Base-by-base conservation (phyloP, 2,329 filamentous ascomycete species). In the Fusarium sp. region DNA sequence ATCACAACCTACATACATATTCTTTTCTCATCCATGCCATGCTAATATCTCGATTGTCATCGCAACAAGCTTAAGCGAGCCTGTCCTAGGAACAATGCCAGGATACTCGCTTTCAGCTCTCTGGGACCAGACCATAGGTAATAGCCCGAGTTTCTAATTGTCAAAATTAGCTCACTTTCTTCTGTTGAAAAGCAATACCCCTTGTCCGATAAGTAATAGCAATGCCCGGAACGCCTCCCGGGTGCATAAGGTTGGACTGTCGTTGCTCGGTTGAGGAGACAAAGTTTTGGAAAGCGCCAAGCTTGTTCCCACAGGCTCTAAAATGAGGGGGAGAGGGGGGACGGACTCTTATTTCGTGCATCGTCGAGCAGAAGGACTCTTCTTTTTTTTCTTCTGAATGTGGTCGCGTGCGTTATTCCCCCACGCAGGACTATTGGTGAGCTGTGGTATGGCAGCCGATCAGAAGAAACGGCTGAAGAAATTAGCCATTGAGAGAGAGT, bases 361-460 rank as follows among this genome's bases (percentile, higher is more conserved):
- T 32, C 28, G 52, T 10, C 21, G 21, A 40, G 15, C 24, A 30
- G 12, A 19, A 23, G 21, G 21, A 42, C 57, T 61, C 11, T 42
- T 55, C 48, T 58, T 51, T 67, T 34, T 55, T 60, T 8, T 40
- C 50, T 47, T 58, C 57, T 67, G 44, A 42, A 64, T 54, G 14
- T 67, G 63, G 64, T 67, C 58, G 59, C 58, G 63, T 67, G 64
- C 63, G 60, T 59, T 34, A 17, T 17, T 47, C 45, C 45, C 30
- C 26, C 30, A 24, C 20, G 47, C 21, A 14, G n/a, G 21, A 12
- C 8, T 12, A 46, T 51, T 62, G 63, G 51, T 21, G 39, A 51
- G 40, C 48, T 40, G 51, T 38, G 21, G 42, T 23, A 34, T 52
- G 34, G 40, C 51, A 48, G 63, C n/a, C 30, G 45, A 47, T 60